Evolutionary conservation across 2,329 filamentous ascomycete species (phyloP), one percentile per base, ranked within the genome.

Genomic region (Aspergillus glaucus): DNA sequence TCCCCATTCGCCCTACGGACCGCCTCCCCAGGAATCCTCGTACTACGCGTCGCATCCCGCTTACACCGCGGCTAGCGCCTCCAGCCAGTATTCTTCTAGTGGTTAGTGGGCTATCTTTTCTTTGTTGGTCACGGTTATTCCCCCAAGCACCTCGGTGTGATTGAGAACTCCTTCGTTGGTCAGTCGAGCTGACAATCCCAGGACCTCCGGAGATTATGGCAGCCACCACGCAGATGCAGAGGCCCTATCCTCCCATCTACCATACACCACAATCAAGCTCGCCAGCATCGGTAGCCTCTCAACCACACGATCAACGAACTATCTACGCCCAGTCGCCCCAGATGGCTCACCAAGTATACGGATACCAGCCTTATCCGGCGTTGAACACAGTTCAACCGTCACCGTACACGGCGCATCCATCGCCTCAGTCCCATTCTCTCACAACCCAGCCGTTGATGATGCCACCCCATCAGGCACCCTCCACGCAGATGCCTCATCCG

Each of bases 231-330:
- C 80, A 81, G 56, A 84, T 85, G 78, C 82, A 81, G 66, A 78
- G 82, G 60, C 79, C 76, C 43, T 95, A 94, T 67, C 91, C 91
- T 59, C 88, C 89, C 52, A 95, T 95, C 66, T 96, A 96, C 68
- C 88, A 96, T 70, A 94, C 91, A 15, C 90, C 91, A 48, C 91
- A 96, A 74, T 95, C 91, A 49, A 95, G 92, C 71, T 95, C 92
- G 48, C 92, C 92, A 44, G 88, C 89, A 36, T 95, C 91, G 45
- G 91, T 96, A 61, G 87, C 91, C 55, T 96, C 92, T 30, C 88
- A 90, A 50, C 80, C 84, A 49, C 90, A 95, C 71, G 92, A 97
- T 65, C 88, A 92, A 64, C 80, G 91, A 59, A 85, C 83, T 61
- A 81, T 97, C 65, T 97, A 96, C 70, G 85, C 82, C 32, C 87